phyloP scores from a whole-genome alignment of 169 alveolate species.

The Eimeria acervulina region DNA sequence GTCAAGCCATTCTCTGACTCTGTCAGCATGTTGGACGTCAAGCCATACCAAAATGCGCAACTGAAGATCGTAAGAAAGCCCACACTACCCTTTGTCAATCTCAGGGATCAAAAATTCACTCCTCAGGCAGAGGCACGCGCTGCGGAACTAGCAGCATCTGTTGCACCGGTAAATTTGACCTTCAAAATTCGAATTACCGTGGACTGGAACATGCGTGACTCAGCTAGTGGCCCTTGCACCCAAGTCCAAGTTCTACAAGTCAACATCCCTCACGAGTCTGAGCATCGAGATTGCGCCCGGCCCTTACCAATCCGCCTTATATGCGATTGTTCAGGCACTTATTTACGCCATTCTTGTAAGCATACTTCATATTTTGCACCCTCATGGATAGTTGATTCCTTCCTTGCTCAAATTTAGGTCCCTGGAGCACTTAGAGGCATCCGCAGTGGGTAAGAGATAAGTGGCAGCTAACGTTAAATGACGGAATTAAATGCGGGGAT shows the following conservation, averaged over 20 bases:
- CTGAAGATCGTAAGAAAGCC: conserved; percentile 52
- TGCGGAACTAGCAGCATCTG: conserved; percentile 75
- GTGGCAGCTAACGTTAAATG: not conserved
- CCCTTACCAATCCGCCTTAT: conserved; percentile 39
- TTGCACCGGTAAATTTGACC: conserved; percentile 40
- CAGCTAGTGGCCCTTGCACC: conserved; percentile 72
- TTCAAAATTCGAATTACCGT: not conserved
- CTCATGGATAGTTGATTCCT: not conserved
- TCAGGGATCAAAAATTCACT: not conserved
- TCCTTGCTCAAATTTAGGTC: not conserved
- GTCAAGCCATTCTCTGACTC: conserved; percentile 73
- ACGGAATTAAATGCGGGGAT: not conserved
- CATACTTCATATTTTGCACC: not conserved
- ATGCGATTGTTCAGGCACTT: conserved; percentile 63
- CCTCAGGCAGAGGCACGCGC: conserved; percentile 74
- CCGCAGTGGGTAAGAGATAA: conserved; percentile 38
- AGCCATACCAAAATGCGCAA: conserved; percentile 67
- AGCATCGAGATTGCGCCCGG: conserved; percentile 75
- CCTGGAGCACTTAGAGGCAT: conserved; percentile 69
- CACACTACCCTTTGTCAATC: not conserved
- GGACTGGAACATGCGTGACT: not conserved
- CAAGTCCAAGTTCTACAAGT: conserved; percentile 70
- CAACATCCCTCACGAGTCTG: conserved; percentile 17
- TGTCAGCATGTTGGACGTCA: conserved; percentile 63
- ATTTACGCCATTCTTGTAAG: conserved; percentile 62